Percentiles rank a stretch among this genome's conserved stretches.
Conservation (phyloP, 345 rosid species). For the Arabis alpina region DNA sequence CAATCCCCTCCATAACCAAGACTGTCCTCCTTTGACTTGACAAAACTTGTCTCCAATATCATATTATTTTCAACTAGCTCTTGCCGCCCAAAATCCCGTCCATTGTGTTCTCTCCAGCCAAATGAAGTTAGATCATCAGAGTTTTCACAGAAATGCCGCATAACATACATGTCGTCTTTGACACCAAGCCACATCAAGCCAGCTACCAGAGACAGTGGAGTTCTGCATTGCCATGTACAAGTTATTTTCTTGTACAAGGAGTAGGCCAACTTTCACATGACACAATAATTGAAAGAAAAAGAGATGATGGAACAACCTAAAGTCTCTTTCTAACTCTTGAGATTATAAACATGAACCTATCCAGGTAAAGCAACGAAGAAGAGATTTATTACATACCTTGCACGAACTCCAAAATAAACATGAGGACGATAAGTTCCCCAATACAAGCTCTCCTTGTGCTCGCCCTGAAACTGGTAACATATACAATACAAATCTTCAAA, state of each 20-base stretch:
- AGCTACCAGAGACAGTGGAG: slow-evolving; percentile 77
- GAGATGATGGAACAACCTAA: too few relatives aligned
- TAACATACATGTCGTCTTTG: slow-evolving; percentile 72
- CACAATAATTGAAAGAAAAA: background rate
- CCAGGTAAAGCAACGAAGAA: background rate
- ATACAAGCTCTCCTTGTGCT: slow-evolving; percentile 84
- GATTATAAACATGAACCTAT: background rate
- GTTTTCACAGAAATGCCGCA: slow-evolving; percentile 91
- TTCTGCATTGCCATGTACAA: slow-evolving; percentile 52
- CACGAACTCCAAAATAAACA: slow-evolving; percentile 90
- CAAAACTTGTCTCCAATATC: slow-evolving; percentile 75
- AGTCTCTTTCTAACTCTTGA: background rate
- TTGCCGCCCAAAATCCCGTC: slow-evolving; percentile 90
- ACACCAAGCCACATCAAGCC: slow-evolving; percentile 98
- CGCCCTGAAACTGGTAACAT: slow-evolving; percentile 75
- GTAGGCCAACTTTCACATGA: background rate
- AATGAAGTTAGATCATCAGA: slow-evolving; percentile 77
- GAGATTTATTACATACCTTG: slow-evolving; percentile 53
- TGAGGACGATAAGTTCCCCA: slow-evolving; percentile 98
- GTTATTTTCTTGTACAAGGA: slow-evolving; percentile 21
- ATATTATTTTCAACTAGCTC: slow-evolving; percentile 77
- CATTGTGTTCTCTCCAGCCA: slow-evolving; percentile 93
- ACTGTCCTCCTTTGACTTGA: slow-evolving; percentile 66
- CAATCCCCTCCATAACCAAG: slow-evolving; percentile 99
- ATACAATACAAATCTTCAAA: slow-evolving; percentile 1